These are phyloP conservation scores for Raphanus hybrid DNA, from an alignment of 441 rosid genomes.

Conservation along the genomic window DNA sequence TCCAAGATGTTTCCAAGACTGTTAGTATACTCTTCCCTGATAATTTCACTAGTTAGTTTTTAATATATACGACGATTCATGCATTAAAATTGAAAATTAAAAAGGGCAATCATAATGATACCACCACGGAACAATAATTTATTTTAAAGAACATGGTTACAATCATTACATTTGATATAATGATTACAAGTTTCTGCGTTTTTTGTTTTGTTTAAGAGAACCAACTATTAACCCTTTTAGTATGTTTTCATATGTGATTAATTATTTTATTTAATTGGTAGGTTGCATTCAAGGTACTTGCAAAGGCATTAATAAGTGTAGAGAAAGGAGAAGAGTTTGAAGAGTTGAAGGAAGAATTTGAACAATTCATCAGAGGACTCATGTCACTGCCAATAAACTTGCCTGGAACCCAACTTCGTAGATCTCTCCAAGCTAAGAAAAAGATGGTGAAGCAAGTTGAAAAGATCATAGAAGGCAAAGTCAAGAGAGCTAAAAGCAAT, in stretches of 20 bases:
- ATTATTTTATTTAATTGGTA: constrained; percentile 39
- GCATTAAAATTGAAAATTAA: background rate
- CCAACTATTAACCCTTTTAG: constrained; percentile 26
- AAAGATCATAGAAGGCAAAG: constrained; percentile 50
- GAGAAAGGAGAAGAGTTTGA: constrained; percentile 83
- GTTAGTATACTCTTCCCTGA: constrained; percentile 47
- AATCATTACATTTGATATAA: constrained; percentile 37
- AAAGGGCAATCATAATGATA: constrained; percentile 17
- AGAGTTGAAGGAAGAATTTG: constrained; percentile 71
- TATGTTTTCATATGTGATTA: background rate
- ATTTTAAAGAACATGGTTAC: constrained; percentile 37
- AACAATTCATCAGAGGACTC: constrained; percentile 83
- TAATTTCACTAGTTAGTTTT: background rate
- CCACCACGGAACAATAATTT: background rate
- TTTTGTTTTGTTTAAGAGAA: constrained; percentile 13
- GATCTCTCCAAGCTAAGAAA: constrained; percentile 95
- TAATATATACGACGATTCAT: background rate
- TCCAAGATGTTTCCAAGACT: constrained; percentile 90
- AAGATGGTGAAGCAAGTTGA: constrained; percentile 76
- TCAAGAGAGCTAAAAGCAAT: constrained; percentile 44
- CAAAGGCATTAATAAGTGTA: constrained; percentile 86
- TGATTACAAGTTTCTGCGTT: constrained; percentile 32
- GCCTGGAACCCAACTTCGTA: constrained; percentile 88
- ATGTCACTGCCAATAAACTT: constrained; percentile 87
- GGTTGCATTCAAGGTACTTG: constrained; percentile 94